Evolutionary conservation across 495 filamentous ascomycete genomes (phyloP).

Genomic region (Hypoxylon lenormandii): DNA sequence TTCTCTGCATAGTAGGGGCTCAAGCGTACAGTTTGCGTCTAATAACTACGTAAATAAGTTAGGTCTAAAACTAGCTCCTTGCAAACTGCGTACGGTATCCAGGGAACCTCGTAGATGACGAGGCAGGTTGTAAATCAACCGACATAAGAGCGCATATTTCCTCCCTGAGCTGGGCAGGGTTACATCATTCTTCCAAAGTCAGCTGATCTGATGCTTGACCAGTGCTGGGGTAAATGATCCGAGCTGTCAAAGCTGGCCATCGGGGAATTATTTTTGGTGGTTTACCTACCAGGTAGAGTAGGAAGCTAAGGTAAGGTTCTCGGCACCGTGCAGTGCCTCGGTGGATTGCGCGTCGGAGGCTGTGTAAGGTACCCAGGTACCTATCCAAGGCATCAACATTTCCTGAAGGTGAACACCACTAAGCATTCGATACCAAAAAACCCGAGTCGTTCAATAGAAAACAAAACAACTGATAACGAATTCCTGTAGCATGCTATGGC

Average conservation of each 20-base stretch:
- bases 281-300: too few relatives aligned
- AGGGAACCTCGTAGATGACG: too few relatives aligned
- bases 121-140: too few relatives aligned
- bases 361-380: too few relatives aligned
- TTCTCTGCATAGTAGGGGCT: too few relatives aligned
- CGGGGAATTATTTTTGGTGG: constrained; percentile 42
- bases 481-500: not conserved
- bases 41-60: too few relatives aligned
- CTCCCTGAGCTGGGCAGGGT: not conserved
- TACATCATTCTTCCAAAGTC: constrained; percentile 22
- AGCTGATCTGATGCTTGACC: constrained; percentile 38
- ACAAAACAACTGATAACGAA: not conserved
- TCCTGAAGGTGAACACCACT: constrained; percentile 9
- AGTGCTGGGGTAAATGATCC: constrained; percentile 33
- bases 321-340: constrained; percentile 42
- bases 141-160: too few relatives aligned
- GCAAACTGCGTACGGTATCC: too few relatives aligned
- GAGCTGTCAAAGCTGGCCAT: constrained; percentile 8
- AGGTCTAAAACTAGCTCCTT: too few relatives aligned
- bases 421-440: not conserved
- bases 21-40: too few relatives aligned
- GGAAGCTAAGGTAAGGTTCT: too few relatives aligned
- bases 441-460: not conserved
- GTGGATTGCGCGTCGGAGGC: constrained; percentile 43
- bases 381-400: constrained; percentile 27